Conservation (phyloP, 176 grass and related monocot species). For the Thalia dealbata region DNA sequence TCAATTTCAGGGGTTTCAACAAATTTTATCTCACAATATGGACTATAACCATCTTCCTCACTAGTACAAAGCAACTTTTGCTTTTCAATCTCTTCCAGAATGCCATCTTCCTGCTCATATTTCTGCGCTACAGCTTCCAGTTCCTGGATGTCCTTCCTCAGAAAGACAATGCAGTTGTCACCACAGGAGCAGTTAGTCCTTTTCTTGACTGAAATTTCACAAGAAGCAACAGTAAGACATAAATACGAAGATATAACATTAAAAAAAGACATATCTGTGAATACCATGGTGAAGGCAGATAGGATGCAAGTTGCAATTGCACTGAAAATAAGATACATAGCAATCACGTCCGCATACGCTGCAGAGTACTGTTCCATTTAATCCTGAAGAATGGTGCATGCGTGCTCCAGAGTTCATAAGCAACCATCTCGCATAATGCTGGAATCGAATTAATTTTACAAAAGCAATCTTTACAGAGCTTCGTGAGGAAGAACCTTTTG, state of each 20-base stretch:
- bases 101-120: constrained; percentile 40
- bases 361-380: constrained; percentile 38
- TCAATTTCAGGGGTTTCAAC: constrained; percentile 14
- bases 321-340: constrained; percentile 60
- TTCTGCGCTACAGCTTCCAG: constrained; percentile 61
- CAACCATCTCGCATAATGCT: constrained; percentile 35
- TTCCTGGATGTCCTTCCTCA: constrained; percentile 62
- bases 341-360: constrained; percentile 79
- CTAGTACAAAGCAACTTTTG: constrained; percentile 11
- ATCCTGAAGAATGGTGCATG: constrained; percentile 39
- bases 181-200: constrained; percentile 60
- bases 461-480: constrained; percentile 57
- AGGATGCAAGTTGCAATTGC: constrained; percentile 64
- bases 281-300: constrained; percentile 92
- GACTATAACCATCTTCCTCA: constrained; percentile 14
- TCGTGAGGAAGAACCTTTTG: constrained; percentile 42
- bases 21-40: constrained; percentile 21
- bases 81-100: constrained; percentile 50
- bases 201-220: constrained; percentile 49
- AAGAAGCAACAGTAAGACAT: constrained; percentile 17
- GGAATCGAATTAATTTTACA: constrained; percentile 54
- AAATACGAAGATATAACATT: neutral
- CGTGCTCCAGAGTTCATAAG: constrained; percentile 54
- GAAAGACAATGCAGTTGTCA: constrained; percentile 42
- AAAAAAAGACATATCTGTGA: neutral